Evolutionary conservation across 1,139 yeast species (phyloP).

Genomic region (Scheffersomyces titani): DNA sequence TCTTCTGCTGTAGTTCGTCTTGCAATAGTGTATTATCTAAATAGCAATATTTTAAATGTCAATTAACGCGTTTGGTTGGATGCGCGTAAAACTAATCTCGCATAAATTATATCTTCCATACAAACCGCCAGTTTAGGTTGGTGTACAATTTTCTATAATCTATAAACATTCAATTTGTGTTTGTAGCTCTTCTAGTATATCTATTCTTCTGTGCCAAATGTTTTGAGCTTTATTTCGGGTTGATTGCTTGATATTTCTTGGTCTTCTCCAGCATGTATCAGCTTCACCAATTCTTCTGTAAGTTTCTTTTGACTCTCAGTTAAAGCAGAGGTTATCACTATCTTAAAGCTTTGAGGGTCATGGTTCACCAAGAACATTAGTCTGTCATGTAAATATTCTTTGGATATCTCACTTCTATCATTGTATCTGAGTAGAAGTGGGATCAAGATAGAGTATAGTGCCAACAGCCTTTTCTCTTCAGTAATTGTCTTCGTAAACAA

Average conservation of each 20-base stretch:
- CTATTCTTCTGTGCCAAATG: conserved; percentile 22
- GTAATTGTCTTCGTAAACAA: conserved; percentile 40
- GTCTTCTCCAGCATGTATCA: not conserved
- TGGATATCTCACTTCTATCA: conserved; percentile 23
- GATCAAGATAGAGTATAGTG: conserved; percentile 45
- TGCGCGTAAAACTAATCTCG: not conserved
- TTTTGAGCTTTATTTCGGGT: conserved; percentile 36
- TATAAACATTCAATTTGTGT: too few relatives aligned
- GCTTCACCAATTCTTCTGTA: conserved; percentile 44
- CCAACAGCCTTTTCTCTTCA: conserved; percentile 25
- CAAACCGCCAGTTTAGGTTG: not conserved
- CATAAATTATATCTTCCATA: not conserved
- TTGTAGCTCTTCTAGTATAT: not conserved
- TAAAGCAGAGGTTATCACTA: conserved; percentile 40
- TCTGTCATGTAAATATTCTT: conserved; percentile 50
- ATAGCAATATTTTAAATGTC: not conserved
- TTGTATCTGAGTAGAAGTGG: conserved; percentile 52
- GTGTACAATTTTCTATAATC: not conserved
- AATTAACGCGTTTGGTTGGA: not conserved
- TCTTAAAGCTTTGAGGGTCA: conserved; percentile 56
- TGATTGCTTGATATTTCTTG: conserved; percentile 5
- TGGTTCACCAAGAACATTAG: conserved; percentile 52
- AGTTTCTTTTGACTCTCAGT: conserved; percentile 36
- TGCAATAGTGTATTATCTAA: not conserved
- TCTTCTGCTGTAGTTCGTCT: not conserved